A percentile compares a stretch with the other conserved stretches of the same genome.
These are phyloP conservation scores for Metschnikowia rubicola DNA, from an alignment of 805 yeast species.

Conservation along the genomic window DNA sequence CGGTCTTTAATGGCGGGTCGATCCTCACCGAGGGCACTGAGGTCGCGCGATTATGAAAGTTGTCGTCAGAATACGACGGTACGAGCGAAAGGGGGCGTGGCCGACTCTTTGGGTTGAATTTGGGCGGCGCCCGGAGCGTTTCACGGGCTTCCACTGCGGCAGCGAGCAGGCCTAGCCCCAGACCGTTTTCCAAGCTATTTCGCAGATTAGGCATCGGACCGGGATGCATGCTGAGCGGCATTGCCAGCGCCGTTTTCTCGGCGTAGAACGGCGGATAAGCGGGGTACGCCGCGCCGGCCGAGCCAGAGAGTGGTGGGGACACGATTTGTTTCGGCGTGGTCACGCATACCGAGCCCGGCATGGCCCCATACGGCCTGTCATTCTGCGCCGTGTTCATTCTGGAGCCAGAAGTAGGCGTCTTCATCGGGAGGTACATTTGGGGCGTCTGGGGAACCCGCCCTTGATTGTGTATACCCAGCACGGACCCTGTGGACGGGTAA, in stretches of 20 bases:
- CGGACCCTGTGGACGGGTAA: not conserved
- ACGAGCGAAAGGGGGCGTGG: constrained; percentile 38
- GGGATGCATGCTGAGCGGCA: not conserved
- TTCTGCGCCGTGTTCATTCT: not conserved
- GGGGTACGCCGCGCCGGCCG: not conserved
- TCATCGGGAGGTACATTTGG: not conserved
- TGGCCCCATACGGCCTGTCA: not conserved
- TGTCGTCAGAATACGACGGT: constrained; percentile 27
- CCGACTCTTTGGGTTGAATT: constrained; percentile 37
- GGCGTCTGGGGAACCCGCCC: not conserved
- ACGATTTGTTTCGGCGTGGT: not conserved
- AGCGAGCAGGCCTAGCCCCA: not conserved
- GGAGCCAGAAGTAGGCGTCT: not conserved
- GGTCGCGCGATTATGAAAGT: constrained; percentile 5
- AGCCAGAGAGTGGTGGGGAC: constrained; percentile 8
- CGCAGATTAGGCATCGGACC: not conserved
- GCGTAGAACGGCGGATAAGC: constrained; percentile 1
- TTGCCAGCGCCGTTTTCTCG: not conserved
- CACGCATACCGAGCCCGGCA: not conserved
- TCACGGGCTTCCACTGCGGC: constrained; percentile 1
- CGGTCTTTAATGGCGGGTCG: constrained; percentile 21
- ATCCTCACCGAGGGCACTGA: constrained; percentile 1
- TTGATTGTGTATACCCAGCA: not conserved
- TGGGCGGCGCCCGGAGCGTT: constrained; percentile 16
- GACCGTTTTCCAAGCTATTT: not conserved